Conservation (phyloP, 1,284 basidiomycete species). For the Boletus sp. region DNA sequence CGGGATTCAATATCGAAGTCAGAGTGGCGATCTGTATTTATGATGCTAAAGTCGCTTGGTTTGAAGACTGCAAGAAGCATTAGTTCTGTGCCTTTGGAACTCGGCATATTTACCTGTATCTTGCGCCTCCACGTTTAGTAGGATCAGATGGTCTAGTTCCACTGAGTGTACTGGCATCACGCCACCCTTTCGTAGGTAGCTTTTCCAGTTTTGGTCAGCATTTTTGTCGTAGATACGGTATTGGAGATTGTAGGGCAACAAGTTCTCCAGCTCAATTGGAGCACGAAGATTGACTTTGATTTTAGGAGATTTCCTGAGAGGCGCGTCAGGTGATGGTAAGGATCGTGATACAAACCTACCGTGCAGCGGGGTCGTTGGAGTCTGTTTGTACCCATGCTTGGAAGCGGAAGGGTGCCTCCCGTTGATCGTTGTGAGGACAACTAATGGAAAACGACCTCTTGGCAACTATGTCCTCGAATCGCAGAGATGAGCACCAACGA, state of each 20-base stretch:
- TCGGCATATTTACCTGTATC: constrained; percentile 64
- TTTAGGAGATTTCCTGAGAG: constrained; percentile 73
- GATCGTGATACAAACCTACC: constrained; percentile 39
- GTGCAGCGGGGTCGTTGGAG: constrained; percentile 54
- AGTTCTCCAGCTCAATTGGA: constrained; percentile 94
- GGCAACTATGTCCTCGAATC: constrained; percentile 88
- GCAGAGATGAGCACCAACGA: constrained; percentile 87
- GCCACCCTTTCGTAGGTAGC: constrained; percentile 91
- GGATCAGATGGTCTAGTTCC: constrained; percentile 87
- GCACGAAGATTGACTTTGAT: constrained; percentile 88
- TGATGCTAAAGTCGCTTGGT: constrained; percentile 97
- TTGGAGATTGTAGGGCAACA: constrained; percentile 93
- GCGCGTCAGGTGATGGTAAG: constrained; percentile 1
- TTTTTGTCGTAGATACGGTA: constrained; percentile 98
- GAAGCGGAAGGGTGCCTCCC: constrained; percentile 93
- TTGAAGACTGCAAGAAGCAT: constrained; percentile 63
- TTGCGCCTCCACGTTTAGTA: constrained; percentile 90
- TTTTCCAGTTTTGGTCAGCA: constrained; percentile 87
- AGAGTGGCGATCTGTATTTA: constrained; percentile 90
- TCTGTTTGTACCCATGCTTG: constrained; percentile 90
- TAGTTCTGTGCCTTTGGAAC: not conserved
- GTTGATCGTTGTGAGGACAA: constrained; percentile 79
- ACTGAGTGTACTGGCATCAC: constrained; percentile 97
- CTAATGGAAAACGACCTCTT: constrained; percentile 77
- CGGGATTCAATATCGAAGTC: constrained; percentile 83